phyloP scores from a whole-genome alignment of 371 early-diverging fungal species.

The Apophysomyces variabilis region DNA sequence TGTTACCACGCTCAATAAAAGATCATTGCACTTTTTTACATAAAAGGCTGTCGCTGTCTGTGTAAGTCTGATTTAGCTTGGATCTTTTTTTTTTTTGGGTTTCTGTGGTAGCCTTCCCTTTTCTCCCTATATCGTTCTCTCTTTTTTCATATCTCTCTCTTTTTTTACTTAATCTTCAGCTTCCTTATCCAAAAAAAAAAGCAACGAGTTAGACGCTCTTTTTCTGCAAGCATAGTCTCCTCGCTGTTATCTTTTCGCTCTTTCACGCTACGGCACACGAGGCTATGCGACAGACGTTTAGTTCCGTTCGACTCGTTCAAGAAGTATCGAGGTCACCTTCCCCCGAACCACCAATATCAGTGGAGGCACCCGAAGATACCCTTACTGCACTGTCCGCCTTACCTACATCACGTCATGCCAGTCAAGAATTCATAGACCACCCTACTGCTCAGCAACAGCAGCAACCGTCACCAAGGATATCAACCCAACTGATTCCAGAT shows the following conservation, averaged over 20 bases:
- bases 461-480: not conserved
- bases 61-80: slow-evolving; percentile 6
- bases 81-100: slow-evolving; percentile 7
- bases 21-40: slow-evolving; percentile 7
- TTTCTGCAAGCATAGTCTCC: not conserved
- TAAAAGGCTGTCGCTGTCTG: slow-evolving; percentile 7
- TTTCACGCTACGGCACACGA: not conserved
- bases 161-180: not conserved
- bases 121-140: slow-evolving; percentile 3
- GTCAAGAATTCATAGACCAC: not conserved
- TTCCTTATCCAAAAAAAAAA: not conserved
- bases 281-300: slow-evolving; percentile 27
- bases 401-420: slow-evolving; percentile 3
- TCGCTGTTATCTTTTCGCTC: not conserved
- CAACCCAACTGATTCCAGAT: not conserved
- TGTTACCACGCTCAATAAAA: slow-evolving; percentile 22
- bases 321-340: slow-evolving; percentile 24
- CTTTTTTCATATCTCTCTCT: not conserved
- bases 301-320: slow-evolving; percentile 31
- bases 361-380: slow-evolving; percentile 1
- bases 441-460: slow-evolving; percentile 6
- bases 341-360: slow-evolving; percentile 6
- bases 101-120: slow-evolving; percentile 9
- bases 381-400: not conserved
- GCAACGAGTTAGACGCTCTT: not conserved